Percentiles rank a stretch among this genome's conserved stretches.
These are phyloP conservation scores for Rhizophagus sp. DNA, from an alignment of 192 early-diverging fungal genomes.

Conservation along the genomic window DNA sequence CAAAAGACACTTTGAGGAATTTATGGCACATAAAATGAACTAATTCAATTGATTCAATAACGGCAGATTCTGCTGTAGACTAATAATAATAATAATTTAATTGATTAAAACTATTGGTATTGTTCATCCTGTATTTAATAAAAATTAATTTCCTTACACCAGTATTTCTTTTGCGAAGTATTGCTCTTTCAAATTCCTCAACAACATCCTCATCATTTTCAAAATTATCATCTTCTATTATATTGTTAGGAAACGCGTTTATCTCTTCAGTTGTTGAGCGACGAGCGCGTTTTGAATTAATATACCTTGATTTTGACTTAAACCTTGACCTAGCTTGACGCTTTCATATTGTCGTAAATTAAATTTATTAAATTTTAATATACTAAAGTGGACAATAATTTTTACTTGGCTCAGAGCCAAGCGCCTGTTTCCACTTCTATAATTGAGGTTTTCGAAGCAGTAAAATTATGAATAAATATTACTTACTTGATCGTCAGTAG, in stretches of 20 bases:
- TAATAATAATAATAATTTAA: slow-evolving; percentile 19
- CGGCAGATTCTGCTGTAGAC: slow-evolving; percentile 61
- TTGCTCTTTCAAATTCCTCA: background rate
- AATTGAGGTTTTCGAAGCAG: no score
- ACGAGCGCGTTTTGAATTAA: slow-evolving; percentile 5
- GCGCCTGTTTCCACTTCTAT: no score
- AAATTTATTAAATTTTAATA: background rate
- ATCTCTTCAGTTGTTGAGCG: slow-evolving; percentile 11
- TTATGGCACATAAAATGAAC: slow-evolving; percentile 97
- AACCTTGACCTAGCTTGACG: background rate
- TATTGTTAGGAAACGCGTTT: slow-evolving; percentile 1
- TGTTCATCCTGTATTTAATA: background rate
- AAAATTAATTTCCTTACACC: background rate
- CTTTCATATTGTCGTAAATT: background rate
- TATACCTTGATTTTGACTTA: background rate
- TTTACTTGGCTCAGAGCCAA: no score
- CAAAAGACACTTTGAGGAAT: slow-evolving; percentile 72
- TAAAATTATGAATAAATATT: no score
- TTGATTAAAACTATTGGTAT: background rate
- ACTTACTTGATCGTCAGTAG: background rate
- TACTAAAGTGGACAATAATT: background rate
- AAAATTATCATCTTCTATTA: background rate
- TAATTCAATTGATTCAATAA: slow-evolving; percentile 81
- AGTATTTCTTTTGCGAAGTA: background rate
- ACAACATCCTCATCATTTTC: background rate